Percentiles rank a stretch among this genome's conserved stretches.
Conservation (phyloP, 805 yeast species). For the Candida khao-thaluensis region DNA sequence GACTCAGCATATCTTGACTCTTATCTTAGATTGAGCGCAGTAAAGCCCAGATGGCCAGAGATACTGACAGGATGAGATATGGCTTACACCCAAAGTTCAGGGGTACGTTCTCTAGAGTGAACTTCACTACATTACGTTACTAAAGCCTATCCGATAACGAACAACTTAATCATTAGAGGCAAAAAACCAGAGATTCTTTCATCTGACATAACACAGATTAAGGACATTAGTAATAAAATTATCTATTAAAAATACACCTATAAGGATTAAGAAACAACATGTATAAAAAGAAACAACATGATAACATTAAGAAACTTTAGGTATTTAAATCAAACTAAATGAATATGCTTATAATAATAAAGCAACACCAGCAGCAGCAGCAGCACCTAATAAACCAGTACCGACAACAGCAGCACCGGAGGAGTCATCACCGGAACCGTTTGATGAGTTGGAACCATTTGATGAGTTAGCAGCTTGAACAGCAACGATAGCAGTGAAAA, state of each 20-base stretch:
- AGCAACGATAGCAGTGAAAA: conserved; percentile 69
- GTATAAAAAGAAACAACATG: conserved; percentile 4
- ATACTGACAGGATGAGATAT: not conserved
- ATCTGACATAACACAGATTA: too few species aligned
- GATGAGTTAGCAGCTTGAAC: conserved; percentile 52
- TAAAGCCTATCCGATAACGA: too few species aligned
- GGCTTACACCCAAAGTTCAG: too few species aligned
- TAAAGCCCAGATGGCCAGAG: not conserved
- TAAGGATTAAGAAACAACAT: conserved; percentile 7
- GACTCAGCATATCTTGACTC: conserved; percentile 3
- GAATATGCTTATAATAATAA: conserved; percentile 34
- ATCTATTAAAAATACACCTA: conserved; percentile 8
- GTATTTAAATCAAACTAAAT: conserved; percentile 5
- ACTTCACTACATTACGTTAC: too few species aligned
- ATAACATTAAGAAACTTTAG: conserved; percentile 2
- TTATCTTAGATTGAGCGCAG: conserved; percentile 1
- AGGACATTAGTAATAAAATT: not conserved
- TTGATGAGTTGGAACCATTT: conserved; percentile 44
- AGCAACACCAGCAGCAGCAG: conserved; percentile 80
- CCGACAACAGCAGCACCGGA: conserved; percentile 50
- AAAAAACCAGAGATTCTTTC: too few species aligned
- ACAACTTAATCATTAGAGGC: too few species aligned
- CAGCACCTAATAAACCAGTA: conserved; percentile 79
- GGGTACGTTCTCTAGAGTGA: too few species aligned
- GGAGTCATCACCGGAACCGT: conserved; percentile 21